These are phyloP conservation scores for Saraca asoca DNA, from an alignment of 331 rosid species.

Conservation along the genomic window DNA sequence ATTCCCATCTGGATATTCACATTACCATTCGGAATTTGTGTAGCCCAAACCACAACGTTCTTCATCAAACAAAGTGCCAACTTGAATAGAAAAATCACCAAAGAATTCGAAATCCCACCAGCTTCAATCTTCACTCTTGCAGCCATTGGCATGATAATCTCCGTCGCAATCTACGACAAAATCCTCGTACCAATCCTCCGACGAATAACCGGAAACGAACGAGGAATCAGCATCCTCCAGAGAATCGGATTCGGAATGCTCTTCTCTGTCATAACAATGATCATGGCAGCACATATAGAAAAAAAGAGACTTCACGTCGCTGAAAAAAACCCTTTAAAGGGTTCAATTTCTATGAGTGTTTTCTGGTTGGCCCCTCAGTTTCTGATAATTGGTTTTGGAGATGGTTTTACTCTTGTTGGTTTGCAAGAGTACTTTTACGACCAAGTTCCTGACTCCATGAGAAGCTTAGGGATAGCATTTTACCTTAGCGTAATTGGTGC, in stretches of 20 bases:
- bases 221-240: conserved; percentile 87
- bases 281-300: conserved; percentile 72
- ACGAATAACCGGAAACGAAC: conserved; percentile 65
- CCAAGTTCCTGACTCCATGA: conserved; percentile 72
- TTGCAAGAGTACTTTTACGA: conserved; percentile 70
- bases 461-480: conserved; percentile 67
- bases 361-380: conserved; percentile 88
- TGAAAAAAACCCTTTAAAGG: conserved; percentile 41
- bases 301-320: conserved; percentile 52
- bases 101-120: conserved; percentile 64
- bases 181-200: conserved; percentile 65
- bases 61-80: conserved; percentile 73
- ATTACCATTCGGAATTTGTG: conserved; percentile 71
- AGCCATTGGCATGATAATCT: conserved; percentile 74
- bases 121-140: conserved; percentile 68
- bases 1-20: conserved; percentile 85
- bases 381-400: conserved; percentile 71
- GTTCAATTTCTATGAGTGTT: conserved; percentile 63
- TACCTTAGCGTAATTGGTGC: conserved; percentile 63
- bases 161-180: conserved; percentile 71
- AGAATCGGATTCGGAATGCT: conserved; percentile 89
- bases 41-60: conserved; percentile 82
- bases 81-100: conserved; percentile 49
- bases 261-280: conserved; percentile 59
- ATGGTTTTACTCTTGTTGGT: conserved; percentile 66